A percentile compares a stretch with the other conserved stretches of the same genome.
phyloP scores from a whole-genome alignment of 2,329 filamentous ascomycete genomes.

The Fusarium oxysporum region DNA sequence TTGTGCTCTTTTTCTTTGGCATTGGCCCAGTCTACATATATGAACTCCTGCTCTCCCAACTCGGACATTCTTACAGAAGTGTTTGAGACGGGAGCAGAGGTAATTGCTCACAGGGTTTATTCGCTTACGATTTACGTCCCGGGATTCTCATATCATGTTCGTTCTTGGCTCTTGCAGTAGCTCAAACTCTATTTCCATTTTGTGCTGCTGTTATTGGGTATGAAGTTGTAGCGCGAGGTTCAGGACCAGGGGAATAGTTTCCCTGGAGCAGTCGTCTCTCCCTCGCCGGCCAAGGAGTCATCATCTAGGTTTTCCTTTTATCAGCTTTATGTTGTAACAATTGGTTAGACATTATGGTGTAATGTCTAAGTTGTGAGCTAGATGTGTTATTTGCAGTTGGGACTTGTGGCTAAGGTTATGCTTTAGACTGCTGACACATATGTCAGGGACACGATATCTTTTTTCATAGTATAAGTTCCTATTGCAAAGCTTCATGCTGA shows the following conservation, averaged over 20 bases:
- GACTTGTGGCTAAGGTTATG: too few relatives aligned
- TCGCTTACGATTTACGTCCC: background rate
- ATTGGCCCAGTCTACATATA: background rate
- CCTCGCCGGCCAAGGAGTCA: too few relatives aligned
- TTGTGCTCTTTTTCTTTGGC: rapidly evolving
- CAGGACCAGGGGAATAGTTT: background rate
- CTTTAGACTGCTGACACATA: too few relatives aligned
- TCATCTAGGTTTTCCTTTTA: too few relatives aligned
- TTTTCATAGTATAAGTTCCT: too few relatives aligned
- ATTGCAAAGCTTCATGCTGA: too few relatives aligned
- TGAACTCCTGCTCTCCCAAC: rapidly evolving
- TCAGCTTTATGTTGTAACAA: too few relatives aligned
- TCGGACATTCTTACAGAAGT: rapidly evolving
- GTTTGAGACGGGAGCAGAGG: rapidly evolving
- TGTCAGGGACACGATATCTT: too few relatives aligned
- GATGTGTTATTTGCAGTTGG: too few relatives aligned
- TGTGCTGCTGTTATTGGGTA: background rate
- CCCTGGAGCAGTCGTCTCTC: background rate
- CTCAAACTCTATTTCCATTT: background rate
- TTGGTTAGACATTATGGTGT: too few relatives aligned
- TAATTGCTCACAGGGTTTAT: background rate
- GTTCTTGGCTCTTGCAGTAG: background rate
- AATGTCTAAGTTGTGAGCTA: too few relatives aligned
- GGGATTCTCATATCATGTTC: background rate
- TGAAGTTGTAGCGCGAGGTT: too few relatives aligned